Evolutionary conservation across 257 asterid genomes (phyloP), one percentile per base, ranked within the genome.

Genomic region (Solanum chiquidenum): DNA sequence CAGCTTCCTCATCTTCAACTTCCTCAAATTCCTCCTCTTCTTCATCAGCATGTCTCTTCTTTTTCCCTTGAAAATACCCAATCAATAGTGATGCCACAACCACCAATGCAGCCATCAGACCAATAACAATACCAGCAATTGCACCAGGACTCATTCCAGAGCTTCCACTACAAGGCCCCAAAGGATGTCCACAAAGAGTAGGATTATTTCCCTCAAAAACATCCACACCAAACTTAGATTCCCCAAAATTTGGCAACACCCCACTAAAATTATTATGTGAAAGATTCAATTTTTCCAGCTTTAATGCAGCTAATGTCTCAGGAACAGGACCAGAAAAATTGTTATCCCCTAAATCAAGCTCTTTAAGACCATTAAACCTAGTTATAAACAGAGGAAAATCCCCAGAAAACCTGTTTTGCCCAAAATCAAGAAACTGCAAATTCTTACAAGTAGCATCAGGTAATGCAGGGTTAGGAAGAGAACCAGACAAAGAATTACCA

Each of bases 191-290:
- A 86, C 99, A 97, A 37, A 97, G 97, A 71, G 91, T 91, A 6
- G 98, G 98, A 84, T 87, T 90, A 40, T 97, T 97, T 14, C 98
- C 98, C 85, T 93, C 95, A 58, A 97, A 97, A n/a, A 85, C 95
- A 86, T 96, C 97, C 20, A 84, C 92, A 9, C 98, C 95, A 90
- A 94, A 97, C 92, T 94, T 95, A 4, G 95, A 90, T 83, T 87
- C 92, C 60, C 89, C 95, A 88, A 96, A 94, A 89, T 88, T 93
- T 2, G 99, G 99, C 90, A 97, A 83, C 87, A 91, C 90, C 91
- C 99, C 99, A 88, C 92, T 96, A 84, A 97, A 96, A 90, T 96
- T 97, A 89, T 97, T 97, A 75, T 94, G 93, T 12, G 99, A 97
- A 83, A 97, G 98, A 93, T 97, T 95, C 95, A 97, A 74, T 88